These are phyloP conservation scores for Rhodotorula mucilaginosa DNA, from an alignment of 1,284 basidiomycete genomes.

Conservation along the genomic window DNA sequence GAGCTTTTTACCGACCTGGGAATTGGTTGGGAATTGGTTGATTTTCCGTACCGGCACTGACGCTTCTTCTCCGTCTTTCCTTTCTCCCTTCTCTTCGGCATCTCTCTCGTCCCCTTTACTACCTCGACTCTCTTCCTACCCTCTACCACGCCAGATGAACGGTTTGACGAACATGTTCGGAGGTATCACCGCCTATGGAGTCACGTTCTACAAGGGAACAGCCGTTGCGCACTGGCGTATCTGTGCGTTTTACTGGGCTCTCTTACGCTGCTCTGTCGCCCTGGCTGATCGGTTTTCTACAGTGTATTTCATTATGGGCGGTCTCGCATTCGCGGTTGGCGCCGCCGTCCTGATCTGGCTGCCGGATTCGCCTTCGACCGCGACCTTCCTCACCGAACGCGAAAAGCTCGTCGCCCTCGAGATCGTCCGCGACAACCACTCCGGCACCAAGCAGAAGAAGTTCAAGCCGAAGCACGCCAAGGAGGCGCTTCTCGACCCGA, in stretches of 20 bases:
- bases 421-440: constrained; percentile 65
- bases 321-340: constrained; percentile 48
- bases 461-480: constrained; percentile 62
- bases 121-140: not conserved
- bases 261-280: too few relatives aligned
- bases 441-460: constrained; percentile 60
- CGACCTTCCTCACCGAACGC: constrained; percentile 58
- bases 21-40: too few relatives aligned
- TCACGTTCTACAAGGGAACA: constrained; percentile 47
- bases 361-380: constrained; percentile 65
- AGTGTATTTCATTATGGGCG: constrained; percentile 21
- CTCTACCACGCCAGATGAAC: constrained; percentile 45
- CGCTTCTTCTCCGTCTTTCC: constrained; percentile 16
- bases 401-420: constrained; percentile 65
- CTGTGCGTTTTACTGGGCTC: not conserved
- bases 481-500: constrained; percentile 60
- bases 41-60: constrained; percentile 8
- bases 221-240: constrained; percentile 41
- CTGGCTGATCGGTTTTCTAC: not conserved
- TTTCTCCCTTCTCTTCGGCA: not conserved
- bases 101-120: not conserved
- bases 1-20: not conserved
- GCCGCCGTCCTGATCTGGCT: constrained; percentile 59
- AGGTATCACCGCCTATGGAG: constrained; percentile 62
- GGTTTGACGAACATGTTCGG: constrained; percentile 64